A percentile compares a stretch with the other conserved stretches of the same genome.
phyloP scores from a whole-genome alignment of 2,329 filamentous ascomycete genomes.

The Lachnellula cervina region DNA sequence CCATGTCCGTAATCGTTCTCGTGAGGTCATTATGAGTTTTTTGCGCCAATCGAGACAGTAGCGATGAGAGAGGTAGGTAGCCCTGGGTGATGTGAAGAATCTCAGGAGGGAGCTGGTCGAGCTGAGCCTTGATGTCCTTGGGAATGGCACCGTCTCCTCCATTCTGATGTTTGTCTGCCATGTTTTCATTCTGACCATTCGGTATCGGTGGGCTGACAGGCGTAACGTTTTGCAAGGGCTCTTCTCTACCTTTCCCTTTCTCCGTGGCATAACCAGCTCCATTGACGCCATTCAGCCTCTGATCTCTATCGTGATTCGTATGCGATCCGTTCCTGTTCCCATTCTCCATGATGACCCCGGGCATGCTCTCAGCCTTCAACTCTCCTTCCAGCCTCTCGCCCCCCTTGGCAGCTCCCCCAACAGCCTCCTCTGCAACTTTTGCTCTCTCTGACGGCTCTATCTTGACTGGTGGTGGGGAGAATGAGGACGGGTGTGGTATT shows the following conservation, averaged over 20 bases:
- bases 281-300: conserved; percentile 41
- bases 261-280: conserved; percentile 34
- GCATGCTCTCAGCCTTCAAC: conserved; percentile 38
- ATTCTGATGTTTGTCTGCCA: conserved; percentile 16
- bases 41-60: conserved; percentile 77
- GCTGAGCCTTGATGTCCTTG: conserved; percentile 34
- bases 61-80: conserved; percentile 68
- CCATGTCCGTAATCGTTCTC: conserved; percentile 64
- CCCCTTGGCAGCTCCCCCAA: conserved; percentile 24
- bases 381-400: conserved; percentile 22
- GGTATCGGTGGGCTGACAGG: conserved; percentile 25
- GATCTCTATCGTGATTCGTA: conserved; percentile 52
- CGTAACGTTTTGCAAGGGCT: conserved; percentile 27
- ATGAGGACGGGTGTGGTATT: conserved; percentile 1
- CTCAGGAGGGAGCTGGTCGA: conserved; percentile 57
- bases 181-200: conserved; percentile 26
- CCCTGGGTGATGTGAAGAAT: conserved; percentile 68
- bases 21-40: conserved; percentile 74
- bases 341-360: conserved; percentile 53
- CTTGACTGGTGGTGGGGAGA: conserved; percentile 26
- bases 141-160: conserved; percentile 17
- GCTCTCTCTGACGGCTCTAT: conserved; percentile 31
- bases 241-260: conserved; percentile 25
- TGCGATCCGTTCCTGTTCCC: conserved; percentile 48
- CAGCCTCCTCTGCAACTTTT: conserved; percentile 24